phyloP scores from a whole-genome alignment of 2,329 filamentous ascomycete genomes.

The Bimuria novae-zelandiae region DNA sequence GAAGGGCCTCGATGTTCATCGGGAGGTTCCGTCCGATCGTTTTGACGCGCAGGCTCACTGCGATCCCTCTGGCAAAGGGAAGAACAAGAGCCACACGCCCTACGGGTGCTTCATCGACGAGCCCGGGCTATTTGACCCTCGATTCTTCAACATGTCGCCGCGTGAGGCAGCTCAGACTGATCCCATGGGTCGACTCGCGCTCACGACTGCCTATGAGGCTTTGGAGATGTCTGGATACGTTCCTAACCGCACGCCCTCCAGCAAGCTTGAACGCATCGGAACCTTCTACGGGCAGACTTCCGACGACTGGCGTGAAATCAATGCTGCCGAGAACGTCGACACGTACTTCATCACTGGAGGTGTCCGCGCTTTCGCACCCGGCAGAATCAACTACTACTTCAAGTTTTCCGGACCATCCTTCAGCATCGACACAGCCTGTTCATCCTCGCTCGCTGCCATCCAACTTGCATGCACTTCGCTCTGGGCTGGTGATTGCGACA shows the following conservation, averaged over 20 bases:
- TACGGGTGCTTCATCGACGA: constrained; percentile 78
- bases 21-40: constrained; percentile 69
- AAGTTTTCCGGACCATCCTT: constrained; percentile 75
- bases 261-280: constrained; percentile 66
- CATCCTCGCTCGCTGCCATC: constrained; percentile 73
- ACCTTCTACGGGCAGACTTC: constrained; percentile 77
- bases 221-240: constrained; percentile 81
- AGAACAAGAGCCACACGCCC: constrained; percentile 77
- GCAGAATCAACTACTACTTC: constrained; percentile 76
- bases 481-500: constrained; percentile 78
- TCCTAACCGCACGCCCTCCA: constrained; percentile 71
- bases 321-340: constrained; percentile 72
- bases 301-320: constrained; percentile 78
- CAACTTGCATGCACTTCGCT: constrained; percentile 74
- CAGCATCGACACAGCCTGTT: constrained; percentile 78
- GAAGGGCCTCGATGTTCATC: constrained; percentile 75
- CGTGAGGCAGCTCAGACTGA: constrained; percentile 80
- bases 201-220: constrained; percentile 79
- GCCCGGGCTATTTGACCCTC: constrained; percentile 77
- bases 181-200: constrained; percentile 76
- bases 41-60: constrained; percentile 74
- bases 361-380: constrained; percentile 64
- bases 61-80: constrained; percentile 71
- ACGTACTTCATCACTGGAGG: constrained; percentile 70
- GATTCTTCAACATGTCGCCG: constrained; percentile 87